These are phyloP conservation scores for Phytophthora pisi DNA, from an alignment of 352 stramenopile genomes.

Conservation along the genomic window DNA sequence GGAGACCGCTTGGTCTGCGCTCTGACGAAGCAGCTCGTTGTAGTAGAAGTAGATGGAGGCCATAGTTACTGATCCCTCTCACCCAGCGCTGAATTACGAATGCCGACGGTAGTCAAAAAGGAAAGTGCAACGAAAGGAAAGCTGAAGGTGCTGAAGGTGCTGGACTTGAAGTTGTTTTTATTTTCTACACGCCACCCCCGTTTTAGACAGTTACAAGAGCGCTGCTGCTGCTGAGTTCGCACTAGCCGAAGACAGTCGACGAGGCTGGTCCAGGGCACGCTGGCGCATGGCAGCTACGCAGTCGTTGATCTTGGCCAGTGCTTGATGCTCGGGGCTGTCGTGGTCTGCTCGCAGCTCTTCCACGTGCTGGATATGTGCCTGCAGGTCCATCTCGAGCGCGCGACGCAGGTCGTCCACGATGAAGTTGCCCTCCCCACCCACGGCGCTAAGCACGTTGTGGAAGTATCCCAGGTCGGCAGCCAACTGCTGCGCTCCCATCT, in stretches of 20 bases:
- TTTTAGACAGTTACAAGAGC: conserved; percentile 26
- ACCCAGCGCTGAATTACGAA: too few species aligned
- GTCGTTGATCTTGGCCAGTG: conserved; percentile 58
- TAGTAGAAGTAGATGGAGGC: conserved; percentile 41
- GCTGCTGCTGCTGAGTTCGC: conserved; percentile 9
- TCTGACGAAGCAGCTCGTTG: conserved; percentile 35
- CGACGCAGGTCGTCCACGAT: conserved; percentile 54
- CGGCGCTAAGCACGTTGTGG: conserved; percentile 77
- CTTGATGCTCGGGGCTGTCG: conserved; percentile 32
- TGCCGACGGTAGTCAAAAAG: background rate
- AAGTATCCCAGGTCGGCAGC: conserved; percentile 80
- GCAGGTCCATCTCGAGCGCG: conserved; percentile 45
- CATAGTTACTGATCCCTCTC: conserved; percentile 8
- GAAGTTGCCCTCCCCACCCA: conserved; percentile 64
- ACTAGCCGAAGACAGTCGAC: conserved; percentile 21
- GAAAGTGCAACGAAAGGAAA: background rate
- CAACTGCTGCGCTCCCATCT: conserved; percentile 64
- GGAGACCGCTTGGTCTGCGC: conserved; percentile 21
- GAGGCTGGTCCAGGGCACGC: conserved; percentile 27
- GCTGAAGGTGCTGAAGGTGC: too few species aligned
- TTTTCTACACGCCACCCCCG: background rate
- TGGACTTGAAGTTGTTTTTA: too few species aligned
- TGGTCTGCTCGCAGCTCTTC: conserved; percentile 36
- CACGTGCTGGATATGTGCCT: conserved; percentile 38
- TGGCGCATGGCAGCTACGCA: conserved; percentile 47